Base-by-base conservation (phyloP, 1,284 basidiomycete genomes). In the Heterobasidion irregulare region DNA sequence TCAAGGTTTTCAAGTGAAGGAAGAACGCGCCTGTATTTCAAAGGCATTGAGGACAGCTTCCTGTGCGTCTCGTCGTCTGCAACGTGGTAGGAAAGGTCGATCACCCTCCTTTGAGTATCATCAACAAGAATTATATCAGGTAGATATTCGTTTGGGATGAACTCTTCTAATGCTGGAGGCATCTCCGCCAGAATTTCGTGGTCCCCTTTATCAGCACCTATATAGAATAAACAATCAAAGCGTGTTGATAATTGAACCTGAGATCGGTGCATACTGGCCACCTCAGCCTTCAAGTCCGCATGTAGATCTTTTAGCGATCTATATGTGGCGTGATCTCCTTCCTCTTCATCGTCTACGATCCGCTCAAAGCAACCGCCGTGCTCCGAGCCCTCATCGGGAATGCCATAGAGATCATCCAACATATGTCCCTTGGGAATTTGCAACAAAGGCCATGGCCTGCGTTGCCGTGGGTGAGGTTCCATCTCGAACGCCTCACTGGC, bases 61-160 rank as follows among this genome's bases (percentile, higher is more conserved):
- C 3, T n/a, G n/a, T 7, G 6, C n/a, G 38, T n/a, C n/a, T n/a
- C 12, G 12, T 7, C 38, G 10, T 10, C 38, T 12, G n/a, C 1
- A 41, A 10, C 12, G n/a, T 41, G 38, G n/a, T 12, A 41, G 38
- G 38, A 41, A 41, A 41, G 38, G n/a, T n/a, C 8, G 38, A 41
- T 41, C 12, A 8, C 38, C 4, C 58, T 44, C 47, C 54, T 45
- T 44, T 61, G 54, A 4, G 60, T 61, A 52, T 68, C 65, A 57
- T 68, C 63, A 6, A 71, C 70, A 33, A 68, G 53, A 2, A 73
- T 61, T 4, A 59, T 46, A 35, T 72, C 69, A 13, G 70, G 71
- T 45, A 71, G 64, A 50, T 59, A 65, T 15, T 63, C 56, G 2
- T 61, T 55, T 0, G 71, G 67, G 48, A 73, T 67, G 56, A 64